Percentiles rank a stretch among this genome's conserved stretches.
Evolutionary conservation across 352 stramenopile genomes (phyloP).

Genomic region (Globisporangium ultimum): DNA sequence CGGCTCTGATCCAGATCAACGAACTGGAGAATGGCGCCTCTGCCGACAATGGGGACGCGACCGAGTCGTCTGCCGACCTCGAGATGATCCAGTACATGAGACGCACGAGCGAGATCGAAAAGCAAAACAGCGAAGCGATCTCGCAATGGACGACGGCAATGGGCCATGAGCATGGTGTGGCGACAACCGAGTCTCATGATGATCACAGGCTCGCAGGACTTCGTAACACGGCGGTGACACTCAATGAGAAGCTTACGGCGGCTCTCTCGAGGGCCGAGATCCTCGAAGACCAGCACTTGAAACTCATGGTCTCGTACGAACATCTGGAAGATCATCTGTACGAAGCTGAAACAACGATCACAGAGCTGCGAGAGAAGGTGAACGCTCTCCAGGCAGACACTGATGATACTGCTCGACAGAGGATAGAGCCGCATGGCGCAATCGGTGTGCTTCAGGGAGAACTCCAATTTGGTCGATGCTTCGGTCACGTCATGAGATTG

Average conservation of each 20-base stretch:
- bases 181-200: not conserved
- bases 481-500: too few species aligned
- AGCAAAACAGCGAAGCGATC: slow-evolving; percentile 16
- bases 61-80: not conserved
- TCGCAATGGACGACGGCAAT: slow-evolving; percentile 7
- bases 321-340: slow-evolving; percentile 14
- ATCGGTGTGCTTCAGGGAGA: too few species aligned
- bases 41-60: not conserved
- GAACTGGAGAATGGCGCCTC: slow-evolving; percentile 7
- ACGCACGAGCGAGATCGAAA: slow-evolving; percentile 16
- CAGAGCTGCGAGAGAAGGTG: slow-evolving; percentile 6
- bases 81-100: slow-evolving; percentile 16
- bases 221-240: not conserved
- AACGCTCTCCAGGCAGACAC: not conserved
- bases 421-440: too few species aligned
- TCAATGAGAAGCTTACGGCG: slow-evolving; percentile 9
- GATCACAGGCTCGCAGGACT: too few species aligned
- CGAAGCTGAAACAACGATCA: slow-evolving; percentile 4
- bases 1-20: slow-evolving; percentile 20
- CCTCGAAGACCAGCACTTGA: slow-evolving; percentile 19
- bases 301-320: slow-evolving; percentile 16
- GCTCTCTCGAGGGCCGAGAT: slow-evolving; percentile 8
- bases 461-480: too few species aligned
- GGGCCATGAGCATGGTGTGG: not conserved
- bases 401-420: too few species aligned